Conservation (phyloP, 108 stramenopile species). For the Fistulifera pelliculosa region DNA sequence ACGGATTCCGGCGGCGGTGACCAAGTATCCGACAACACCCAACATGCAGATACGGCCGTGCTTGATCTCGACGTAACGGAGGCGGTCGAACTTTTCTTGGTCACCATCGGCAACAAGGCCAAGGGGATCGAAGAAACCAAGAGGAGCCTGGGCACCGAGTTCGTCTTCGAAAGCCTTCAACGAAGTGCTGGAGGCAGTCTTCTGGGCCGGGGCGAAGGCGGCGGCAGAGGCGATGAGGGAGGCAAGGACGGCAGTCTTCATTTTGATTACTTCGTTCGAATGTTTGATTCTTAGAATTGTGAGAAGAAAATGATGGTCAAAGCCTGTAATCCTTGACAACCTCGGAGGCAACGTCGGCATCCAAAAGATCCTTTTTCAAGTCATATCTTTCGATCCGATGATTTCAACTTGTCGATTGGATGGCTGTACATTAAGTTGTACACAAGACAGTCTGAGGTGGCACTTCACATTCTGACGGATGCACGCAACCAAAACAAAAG, state of each 20-base stretch:
- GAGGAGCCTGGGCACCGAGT: conserved; percentile 70
- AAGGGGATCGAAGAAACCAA: conserved; percentile 51
- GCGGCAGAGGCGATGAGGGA: conserved; percentile 62
- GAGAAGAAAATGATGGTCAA: no score
- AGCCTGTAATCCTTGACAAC: no score
- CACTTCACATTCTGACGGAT: no score
- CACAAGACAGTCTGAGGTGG: no score
- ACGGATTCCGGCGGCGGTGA: conserved; percentile 20
- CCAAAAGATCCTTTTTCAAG: no score
- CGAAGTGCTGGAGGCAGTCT: conserved; percentile 24
- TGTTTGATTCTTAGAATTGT: not conserved
- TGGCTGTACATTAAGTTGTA: no score
- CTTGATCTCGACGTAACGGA: conserved; percentile 42
- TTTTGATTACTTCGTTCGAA: conserved; percentile 10
- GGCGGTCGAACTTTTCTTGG: conserved; percentile 37
- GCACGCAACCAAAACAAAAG: no score
- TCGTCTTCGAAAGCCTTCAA: conserved; percentile 68
- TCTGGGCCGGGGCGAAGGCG: conserved; percentile 61
- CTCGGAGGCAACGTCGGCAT: no score
- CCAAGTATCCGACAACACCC: conserved; percentile 35
- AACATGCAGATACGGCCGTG: conserved; percentile 51
- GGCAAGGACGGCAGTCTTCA: conserved; percentile 62
- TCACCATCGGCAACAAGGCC: conserved; percentile 50
- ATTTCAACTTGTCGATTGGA: no score
- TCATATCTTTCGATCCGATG: no score